Conservation (phyloP, 2,329 filamentous ascomycete genomes). For the Alternaria sp. region DNA sequence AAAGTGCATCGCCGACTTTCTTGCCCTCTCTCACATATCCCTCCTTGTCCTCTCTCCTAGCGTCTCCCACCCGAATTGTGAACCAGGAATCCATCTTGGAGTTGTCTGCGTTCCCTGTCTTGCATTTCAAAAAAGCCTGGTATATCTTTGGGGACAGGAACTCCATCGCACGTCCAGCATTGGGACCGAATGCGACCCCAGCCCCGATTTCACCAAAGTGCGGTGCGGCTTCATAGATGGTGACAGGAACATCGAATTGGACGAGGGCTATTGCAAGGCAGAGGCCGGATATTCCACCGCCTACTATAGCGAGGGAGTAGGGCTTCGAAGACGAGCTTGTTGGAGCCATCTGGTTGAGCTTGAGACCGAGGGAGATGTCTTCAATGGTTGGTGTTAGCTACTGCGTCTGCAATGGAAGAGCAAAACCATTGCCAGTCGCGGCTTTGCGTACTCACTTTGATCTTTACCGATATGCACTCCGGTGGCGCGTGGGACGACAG, state of each 20-base stretch:
- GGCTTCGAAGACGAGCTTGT: constrained; percentile 36
- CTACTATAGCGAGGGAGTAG: constrained; percentile 64
- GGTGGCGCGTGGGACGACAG: constrained; percentile 23
- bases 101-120: constrained; percentile 49
- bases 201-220: constrained; percentile 67
- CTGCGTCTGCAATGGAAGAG: neutral
- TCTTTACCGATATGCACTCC: constrained; percentile 21
- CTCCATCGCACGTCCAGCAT: constrained; percentile 63
- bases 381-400: neutral
- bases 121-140: constrained; percentile 53
- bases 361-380: neutral
- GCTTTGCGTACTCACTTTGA: constrained; percentile 17
- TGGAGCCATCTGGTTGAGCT: constrained; percentile 27
- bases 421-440: constrained; percentile 1
- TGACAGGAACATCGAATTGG: constrained; percentile 55
- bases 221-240: constrained; percentile 65
- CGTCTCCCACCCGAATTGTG: constrained; percentile 44
- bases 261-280: constrained; percentile 63
- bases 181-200: constrained; percentile 65
- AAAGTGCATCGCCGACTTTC: constrained; percentile 43
- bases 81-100: constrained; percentile 39
- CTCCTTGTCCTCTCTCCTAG: constrained; percentile 40
- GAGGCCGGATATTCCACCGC: constrained; percentile 67
- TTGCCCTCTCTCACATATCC: constrained; percentile 38
- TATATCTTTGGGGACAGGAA: constrained; percentile 57